Conservation (phyloP, 129 eudicot species). For the Mikania micrantha region DNA sequence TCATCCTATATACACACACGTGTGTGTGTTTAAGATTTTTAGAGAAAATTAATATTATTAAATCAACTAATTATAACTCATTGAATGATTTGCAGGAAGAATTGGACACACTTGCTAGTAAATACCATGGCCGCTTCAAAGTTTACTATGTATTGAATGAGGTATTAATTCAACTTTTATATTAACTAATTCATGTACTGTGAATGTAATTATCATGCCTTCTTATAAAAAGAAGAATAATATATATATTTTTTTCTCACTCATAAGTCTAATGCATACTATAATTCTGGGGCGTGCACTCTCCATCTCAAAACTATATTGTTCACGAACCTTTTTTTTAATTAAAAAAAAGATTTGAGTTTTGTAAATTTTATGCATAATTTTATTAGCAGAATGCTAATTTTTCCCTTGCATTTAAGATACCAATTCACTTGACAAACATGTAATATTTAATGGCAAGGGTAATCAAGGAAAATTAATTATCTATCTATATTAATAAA, state of each 20-base stretch:
- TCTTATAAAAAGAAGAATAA: not conserved
- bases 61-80: not conserved
- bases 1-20: too few species aligned
- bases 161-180: conserved; percentile 31
- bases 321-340: not conserved
- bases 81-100: conserved; percentile 41
- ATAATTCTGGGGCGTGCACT: not conserved
- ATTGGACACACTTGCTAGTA: conserved; percentile 31
- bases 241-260: too few species aligned
- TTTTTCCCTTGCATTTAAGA: not conserved
- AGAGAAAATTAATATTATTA: not conserved
- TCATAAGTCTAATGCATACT: not conserved
- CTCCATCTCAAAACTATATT: not conserved
- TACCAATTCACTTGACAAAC: not conserved
- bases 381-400: not conserved
- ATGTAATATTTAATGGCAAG: not conserved
- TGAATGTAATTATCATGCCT: not conserved
- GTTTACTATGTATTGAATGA: conserved; percentile 44
- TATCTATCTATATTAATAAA: too few species aligned
- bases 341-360: not conserved
- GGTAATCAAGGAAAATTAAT: not conserved
- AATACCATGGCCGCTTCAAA: conserved; percentile 34
- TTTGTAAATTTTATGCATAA: not conserved
- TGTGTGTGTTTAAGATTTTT: too few species aligned
- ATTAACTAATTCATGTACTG: not conserved